Evolutionary conservation across 306 rosid genomes (phyloP).

Genomic region (Trifolium pratense): DNA sequence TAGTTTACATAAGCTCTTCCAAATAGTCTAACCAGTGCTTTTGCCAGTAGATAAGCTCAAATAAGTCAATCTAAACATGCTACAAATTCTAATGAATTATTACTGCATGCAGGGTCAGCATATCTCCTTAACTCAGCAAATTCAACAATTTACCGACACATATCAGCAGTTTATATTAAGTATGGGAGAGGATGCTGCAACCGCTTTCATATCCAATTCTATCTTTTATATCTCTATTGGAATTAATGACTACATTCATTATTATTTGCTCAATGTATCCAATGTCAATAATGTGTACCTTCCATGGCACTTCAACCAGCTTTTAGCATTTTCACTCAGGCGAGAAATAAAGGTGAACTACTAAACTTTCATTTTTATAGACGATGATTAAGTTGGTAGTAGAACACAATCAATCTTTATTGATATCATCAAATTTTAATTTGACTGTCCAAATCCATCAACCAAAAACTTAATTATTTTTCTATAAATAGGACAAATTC

Average conservation of each 20-base stretch:
- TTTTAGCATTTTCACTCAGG: conserved; percentile 65
- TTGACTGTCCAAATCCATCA: background rate
- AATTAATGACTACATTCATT: conserved; percentile 91
- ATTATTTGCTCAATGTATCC: conserved; percentile 73
- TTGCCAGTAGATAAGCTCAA: background rate
- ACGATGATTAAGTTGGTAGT: background rate
- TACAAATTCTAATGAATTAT: background rate
- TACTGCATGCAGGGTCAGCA: conserved; percentile 72
- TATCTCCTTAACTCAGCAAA: conserved; percentile 74
- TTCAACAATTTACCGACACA: conserved; percentile 86
- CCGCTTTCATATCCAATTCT: conserved; percentile 58
- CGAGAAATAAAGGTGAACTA: conserved; percentile 65
- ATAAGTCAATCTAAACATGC: background rate
- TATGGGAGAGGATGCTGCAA: conserved; percentile 72
- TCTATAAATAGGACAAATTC: background rate
- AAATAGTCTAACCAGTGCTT: background rate
- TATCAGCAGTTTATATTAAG: conserved; percentile 65
- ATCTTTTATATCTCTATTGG: conserved; percentile 80
- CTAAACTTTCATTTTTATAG: background rate
- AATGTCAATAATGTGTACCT: conserved; percentile 69
- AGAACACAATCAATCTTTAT: background rate
- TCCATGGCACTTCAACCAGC: conserved; percentile 80
- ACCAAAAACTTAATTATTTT: background rate
- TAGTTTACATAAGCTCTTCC: background rate
- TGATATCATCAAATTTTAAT: background rate